phyloP scores from a whole-genome alignment of 441 rosid species.

The Populus hybrid region DNA sequence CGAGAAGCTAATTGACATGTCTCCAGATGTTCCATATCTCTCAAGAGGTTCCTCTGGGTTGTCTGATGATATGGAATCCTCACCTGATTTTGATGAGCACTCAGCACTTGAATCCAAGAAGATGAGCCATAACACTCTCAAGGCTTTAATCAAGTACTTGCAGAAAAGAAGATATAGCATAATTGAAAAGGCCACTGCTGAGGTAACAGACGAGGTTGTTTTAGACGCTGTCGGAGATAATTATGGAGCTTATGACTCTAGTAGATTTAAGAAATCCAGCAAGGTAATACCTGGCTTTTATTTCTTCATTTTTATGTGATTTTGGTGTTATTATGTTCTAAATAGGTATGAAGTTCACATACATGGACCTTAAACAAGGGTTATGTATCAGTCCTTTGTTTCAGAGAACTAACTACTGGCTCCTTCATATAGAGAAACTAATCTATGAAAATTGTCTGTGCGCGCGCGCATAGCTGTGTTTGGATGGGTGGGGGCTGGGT shows the following conservation, averaged over 20 bases:
- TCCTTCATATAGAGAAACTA: neutral
- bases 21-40: conserved; percentile 61
- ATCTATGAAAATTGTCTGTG: neutral
- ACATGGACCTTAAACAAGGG: neutral
- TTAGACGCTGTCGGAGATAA: conserved; percentile 85
- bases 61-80: conserved; percentile 85
- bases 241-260: conserved; percentile 52
- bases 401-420: neutral
- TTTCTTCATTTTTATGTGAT: conserved; percentile 1
- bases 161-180: conserved; percentile 79
- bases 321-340: neutral
- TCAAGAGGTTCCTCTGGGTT: conserved; percentile 86
- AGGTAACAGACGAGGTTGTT: conserved; percentile 94
- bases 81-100: conserved; percentile 70
- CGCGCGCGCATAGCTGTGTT: neutral
- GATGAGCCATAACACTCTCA: conserved; percentile 94
- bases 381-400: neutral
- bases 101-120: conserved; percentile 82
- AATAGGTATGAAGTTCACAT: neutral
- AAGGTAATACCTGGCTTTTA: conserved; percentile 46
- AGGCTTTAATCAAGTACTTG: conserved; percentile 94
- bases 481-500: neutral
- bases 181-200: conserved; percentile 89
- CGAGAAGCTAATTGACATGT: conserved; percentile 61
- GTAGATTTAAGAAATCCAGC: conserved; percentile 67